Conservation (phyloP, 768 basidiomycete genomes). For the Kwoniella mangroviensis region DNA sequence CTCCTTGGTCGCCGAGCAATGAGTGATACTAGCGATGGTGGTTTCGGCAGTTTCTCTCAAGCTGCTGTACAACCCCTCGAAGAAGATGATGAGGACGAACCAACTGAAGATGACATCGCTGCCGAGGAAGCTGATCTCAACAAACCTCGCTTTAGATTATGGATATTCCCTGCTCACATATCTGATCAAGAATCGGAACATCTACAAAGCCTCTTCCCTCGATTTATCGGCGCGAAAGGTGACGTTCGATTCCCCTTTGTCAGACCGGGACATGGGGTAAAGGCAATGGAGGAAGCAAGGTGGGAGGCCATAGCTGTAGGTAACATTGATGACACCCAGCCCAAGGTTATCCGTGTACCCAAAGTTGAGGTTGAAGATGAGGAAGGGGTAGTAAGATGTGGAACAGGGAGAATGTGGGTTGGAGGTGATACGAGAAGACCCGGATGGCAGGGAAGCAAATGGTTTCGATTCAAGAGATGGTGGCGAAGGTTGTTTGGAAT, state of each 20-base stretch:
- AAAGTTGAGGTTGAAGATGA: conserved; percentile 61
- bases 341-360: conserved; percentile 27
- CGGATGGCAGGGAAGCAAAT: conserved; percentile 78
- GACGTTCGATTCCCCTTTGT: conserved; percentile 64
- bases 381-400: conserved; percentile 68
- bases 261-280: conserved; percentile 39
- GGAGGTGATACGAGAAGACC: conserved; percentile 66
- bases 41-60: background rate
- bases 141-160: conserved; percentile 65
- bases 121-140: conserved; percentile 48
- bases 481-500: conserved; percentile 74
- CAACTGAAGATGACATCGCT: conserved; percentile 61
- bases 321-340: conserved; percentile 3
- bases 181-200: conserved; percentile 71
- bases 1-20: conserved; percentile 20
- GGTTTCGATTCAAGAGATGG: conserved; percentile 78
- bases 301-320: conserved; percentile 31
- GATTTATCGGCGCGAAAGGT: conserved; percentile 64
- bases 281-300: conserved; percentile 30
- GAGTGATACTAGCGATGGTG: conserved; percentile 21
- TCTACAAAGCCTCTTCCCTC: conserved; percentile 75
- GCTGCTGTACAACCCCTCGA: conserved; percentile 49
- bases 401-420: conserved; percentile 84
- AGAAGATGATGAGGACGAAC: conserved; percentile 55
- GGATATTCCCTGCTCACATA: conserved; percentile 76